Percentiles rank a stretch among this genome's conserved stretches.
phyloP scores from a whole-genome alignment of 306 rosid species.

The Pterocarpus macrocarpus region DNA sequence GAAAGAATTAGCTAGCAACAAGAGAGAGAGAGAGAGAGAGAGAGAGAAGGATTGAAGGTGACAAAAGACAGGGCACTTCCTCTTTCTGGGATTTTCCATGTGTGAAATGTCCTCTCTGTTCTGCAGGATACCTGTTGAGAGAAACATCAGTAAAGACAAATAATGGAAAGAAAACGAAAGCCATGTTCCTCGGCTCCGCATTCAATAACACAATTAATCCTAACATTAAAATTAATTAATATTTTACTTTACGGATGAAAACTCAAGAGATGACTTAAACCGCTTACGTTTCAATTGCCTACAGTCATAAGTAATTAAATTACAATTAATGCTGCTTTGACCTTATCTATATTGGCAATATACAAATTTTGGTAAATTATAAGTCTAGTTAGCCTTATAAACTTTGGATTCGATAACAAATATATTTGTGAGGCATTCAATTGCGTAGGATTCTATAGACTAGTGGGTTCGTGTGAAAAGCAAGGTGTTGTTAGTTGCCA shows the following conservation, averaged over 20 bases:
- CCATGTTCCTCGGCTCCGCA: conserved; percentile 42
- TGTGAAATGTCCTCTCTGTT: conserved; percentile 51
- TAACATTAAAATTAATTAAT: conserved; percentile 18
- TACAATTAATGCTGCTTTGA: conserved; percentile 38
- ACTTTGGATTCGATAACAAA: conserved; percentile 1
- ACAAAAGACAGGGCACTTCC: conserved; percentile 40
- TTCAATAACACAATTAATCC: conserved; percentile 15
- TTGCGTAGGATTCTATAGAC: conserved; percentile 25
- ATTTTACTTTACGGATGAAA: conserved; percentile 22
- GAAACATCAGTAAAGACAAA: conserved; percentile 46
- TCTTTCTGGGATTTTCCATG: conserved; percentile 47
- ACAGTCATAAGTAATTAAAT: conserved; percentile 40
- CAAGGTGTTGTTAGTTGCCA: conserved; percentile 14
- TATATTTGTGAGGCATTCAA: conserved; percentile 9
- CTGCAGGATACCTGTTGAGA: conserved; percentile 32
- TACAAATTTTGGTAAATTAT: conserved; percentile 5
- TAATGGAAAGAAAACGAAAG: conserved; percentile 41
- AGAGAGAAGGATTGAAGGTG: conserved; percentile 35
- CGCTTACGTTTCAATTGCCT: conserved; percentile 48
- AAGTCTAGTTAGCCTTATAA: background rate
- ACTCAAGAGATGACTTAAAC: conserved; percentile 34
- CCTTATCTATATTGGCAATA: background rate
- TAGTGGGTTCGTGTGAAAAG: conserved; percentile 37
- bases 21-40: background rate
- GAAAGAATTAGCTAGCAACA: conserved; percentile 42